phyloP scores from a whole-genome alignment of 2,329 filamentous ascomycete genomes.

The Aspergillus tanneri region DNA sequence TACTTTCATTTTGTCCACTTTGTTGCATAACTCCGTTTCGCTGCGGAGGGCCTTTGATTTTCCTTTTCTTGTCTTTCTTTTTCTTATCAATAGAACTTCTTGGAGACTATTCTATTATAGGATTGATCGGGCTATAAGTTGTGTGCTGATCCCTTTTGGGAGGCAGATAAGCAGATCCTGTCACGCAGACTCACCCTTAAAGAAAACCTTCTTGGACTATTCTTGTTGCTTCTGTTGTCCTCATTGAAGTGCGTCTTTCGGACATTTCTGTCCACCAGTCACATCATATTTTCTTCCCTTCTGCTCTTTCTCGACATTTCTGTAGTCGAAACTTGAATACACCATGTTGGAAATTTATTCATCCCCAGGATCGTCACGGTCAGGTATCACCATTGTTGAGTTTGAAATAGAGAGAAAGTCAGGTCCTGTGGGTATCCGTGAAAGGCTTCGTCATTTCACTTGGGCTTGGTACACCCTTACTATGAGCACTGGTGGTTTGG shows the following conservation, averaged over 20 bases:
- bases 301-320: background rate
- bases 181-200: background rate
- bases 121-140: constrained; percentile 8
- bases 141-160: background rate
- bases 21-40: background rate
- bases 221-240: background rate
- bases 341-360: constrained; percentile 21
- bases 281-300: no score
- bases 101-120: background rate
- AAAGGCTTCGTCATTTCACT: constrained; percentile 55
- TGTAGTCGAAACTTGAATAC: background rate
- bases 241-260: no score
- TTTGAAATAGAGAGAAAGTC: constrained; percentile 23
- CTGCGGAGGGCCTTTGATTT: background rate
- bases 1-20: background rate
- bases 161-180: background rate
- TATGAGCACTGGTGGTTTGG: constrained; percentile 72
- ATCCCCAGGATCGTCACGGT: constrained; percentile 24
- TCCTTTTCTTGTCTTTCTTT: background rate
- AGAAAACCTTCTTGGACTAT: background rate
- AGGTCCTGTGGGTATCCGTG: constrained; percentile 18
- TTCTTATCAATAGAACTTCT: background rate
- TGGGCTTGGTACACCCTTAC: constrained; percentile 74
- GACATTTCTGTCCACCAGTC: no score
- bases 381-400: constrained; percentile 23